These are phyloP conservation scores for Fusarium sp. DNA, from an alignment of 2,329 filamentous ascomycete species.

Conservation along the genomic window DNA sequence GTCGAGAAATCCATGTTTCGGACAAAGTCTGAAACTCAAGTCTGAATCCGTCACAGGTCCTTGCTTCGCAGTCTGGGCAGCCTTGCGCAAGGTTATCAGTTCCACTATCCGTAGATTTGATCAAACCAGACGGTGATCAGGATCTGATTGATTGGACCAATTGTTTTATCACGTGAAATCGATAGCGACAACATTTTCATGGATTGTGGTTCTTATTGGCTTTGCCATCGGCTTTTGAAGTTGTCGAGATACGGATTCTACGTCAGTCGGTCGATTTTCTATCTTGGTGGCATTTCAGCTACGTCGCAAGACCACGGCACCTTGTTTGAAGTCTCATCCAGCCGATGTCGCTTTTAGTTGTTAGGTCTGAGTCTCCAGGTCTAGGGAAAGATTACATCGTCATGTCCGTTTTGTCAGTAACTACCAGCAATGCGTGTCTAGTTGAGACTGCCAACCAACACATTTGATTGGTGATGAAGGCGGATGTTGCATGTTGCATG, in stretches of 20 bases:
- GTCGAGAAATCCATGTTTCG: slow-evolving; percentile 28
- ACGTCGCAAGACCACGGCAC: not conserved
- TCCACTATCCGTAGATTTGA: not conserved
- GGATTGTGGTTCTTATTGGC: not conserved
- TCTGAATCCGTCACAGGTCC: slow-evolving; percentile 27
- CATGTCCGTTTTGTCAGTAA: not conserved
- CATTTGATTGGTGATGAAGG: slow-evolving; percentile 12
- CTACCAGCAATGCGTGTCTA: not conserved
- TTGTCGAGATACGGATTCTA: not conserved
- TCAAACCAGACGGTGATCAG: not conserved
- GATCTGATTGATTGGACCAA: not conserved
- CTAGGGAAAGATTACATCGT: not conserved
- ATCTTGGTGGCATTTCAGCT: not conserved
- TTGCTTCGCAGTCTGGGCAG: not conserved
- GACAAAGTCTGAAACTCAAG: slow-evolving; percentile 33
- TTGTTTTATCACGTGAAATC: not conserved
- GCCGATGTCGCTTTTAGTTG: not conserved
- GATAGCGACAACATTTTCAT: not conserved
- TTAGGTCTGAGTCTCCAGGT: not conserved
- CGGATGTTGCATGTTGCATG: too few relatives aligned
- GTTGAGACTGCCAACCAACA: not conserved
- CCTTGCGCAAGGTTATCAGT: not conserved
- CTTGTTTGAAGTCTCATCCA: not conserved
- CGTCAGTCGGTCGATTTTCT: not conserved
- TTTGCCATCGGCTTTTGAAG: not conserved